Conservation (phyloP, 1,284 basidiomycete genomes). For the Trametes versicolor region DNA sequence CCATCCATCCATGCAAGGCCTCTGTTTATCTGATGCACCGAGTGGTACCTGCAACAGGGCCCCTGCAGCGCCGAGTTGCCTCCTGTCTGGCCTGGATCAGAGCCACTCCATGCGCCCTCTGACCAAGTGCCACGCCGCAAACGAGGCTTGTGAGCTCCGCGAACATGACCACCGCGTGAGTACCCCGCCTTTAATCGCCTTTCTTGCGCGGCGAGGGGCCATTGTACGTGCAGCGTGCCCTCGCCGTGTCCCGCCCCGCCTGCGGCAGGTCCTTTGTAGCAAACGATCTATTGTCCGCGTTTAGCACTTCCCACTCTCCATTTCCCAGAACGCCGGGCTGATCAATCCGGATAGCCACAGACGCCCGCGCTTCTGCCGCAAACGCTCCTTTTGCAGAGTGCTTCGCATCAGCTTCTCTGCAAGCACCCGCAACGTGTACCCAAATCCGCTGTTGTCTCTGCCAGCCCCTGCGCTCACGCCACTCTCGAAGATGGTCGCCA, state of each 20-base stretch:
- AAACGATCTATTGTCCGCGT: slow-evolving; percentile 26
- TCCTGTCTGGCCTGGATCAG: slow-evolving; percentile 23
- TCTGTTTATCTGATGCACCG: slow-evolving; percentile 5
- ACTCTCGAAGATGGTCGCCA: slow-evolving; percentile 28
- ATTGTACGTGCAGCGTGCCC: slow-evolving; percentile 21
- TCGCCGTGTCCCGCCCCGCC: slow-evolving; percentile 11
- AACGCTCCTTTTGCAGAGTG: slow-evolving; percentile 29
- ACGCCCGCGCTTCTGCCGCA: slow-evolving; percentile 27
- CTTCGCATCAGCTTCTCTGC: slow-evolving; percentile 27
- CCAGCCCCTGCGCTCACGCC: slow-evolving; percentile 27
- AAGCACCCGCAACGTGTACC: slow-evolving; percentile 22
- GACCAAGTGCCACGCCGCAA: slow-evolving; percentile 29
- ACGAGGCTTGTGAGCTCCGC: slow-evolving; percentile 16
- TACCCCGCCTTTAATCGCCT: slow-evolving; percentile 11
- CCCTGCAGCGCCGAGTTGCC: slow-evolving; percentile 12
- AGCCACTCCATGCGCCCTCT: slow-evolving; percentile 24
- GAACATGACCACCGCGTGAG: slow-evolving; percentile 26
- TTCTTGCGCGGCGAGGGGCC: slow-evolving; percentile 1
- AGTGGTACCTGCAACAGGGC: slow-evolving; percentile 5
- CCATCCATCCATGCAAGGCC: slow-evolving; percentile 14
- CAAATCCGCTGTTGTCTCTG: slow-evolving; percentile 30
- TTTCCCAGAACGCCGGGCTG: slow-evolving; percentile 31
- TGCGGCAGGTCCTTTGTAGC: slow-evolving; percentile 28
- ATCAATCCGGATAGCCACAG: slow-evolving; percentile 33
- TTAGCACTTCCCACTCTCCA: slow-evolving; percentile 9